Evolutionary conservation across 2,329 filamentous ascomycete species (phyloP), one percentile per base, ranked within the genome.

Genomic region (Verticillium tricorpus): DNA sequence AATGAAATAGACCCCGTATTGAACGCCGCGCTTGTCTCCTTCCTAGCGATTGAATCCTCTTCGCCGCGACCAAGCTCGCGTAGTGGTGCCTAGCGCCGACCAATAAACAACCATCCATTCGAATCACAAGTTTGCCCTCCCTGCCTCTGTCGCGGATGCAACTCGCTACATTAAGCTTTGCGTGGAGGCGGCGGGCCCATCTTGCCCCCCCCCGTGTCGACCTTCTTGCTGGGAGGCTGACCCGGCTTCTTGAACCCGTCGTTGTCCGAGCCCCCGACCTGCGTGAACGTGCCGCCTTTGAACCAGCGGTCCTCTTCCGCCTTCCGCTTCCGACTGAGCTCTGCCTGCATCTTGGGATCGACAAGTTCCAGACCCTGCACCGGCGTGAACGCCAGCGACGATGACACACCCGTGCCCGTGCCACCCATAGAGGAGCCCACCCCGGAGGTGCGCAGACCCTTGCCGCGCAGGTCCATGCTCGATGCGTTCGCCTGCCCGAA

Each of bases 291-390:
- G n/a, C 95, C 95, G 56, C 92, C 91, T 76, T 95, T 96, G 81
- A 99, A 99, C 89, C 93, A 99, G 40, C 92, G 83, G 72, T 98
- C 94, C 73, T 97, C 92, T 66, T 98, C 95, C 0, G 92, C 93
- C 74, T 97, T 96, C 66, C 93, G 83, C 80, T 98, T 98, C 69
- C 92, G 85, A 72, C 85, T 93, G 73, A 96, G 84, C 78, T 97
- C 93, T 8, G 92, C 91, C 68, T 93, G 88, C 62, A 91, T 86
- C 80, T 95, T 97, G 25, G 95, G 95, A 73, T 98, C 94, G 7
- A 98, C 93, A 14, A 99, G 84, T 78, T 99, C 94, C 45, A 99
- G 82, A 2, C 95, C 95, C 72, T 98, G 95, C 17, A 96, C 92
- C 1, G 94, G 93, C 2, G 93, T 97, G 71, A 99, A 99, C 0